Conservation (phyloP, 306 rosid genomes). For the Castanea mollissima region DNA sequence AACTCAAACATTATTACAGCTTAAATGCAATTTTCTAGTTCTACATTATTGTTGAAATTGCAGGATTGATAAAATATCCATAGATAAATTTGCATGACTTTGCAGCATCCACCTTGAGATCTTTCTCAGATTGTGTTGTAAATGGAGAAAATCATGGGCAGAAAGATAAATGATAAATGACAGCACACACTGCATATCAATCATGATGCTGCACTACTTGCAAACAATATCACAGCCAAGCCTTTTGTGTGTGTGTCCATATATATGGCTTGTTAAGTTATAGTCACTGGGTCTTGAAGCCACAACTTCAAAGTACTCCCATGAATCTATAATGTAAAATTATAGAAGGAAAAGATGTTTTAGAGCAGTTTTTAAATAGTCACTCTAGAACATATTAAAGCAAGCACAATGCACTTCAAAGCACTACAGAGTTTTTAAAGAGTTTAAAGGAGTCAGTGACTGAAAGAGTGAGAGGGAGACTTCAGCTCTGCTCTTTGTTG, state of each 20-base stretch:
- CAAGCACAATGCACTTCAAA: background rate
- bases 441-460: too few relatives aligned
- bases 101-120: background rate
- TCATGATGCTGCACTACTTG: background rate
- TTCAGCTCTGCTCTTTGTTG: background rate
- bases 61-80: background rate
- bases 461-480: background rate
- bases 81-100: background rate
- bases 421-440: background rate
- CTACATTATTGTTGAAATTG: background rate
- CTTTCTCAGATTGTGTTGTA: background rate
- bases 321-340: too few relatives aligned
- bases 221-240: background rate
- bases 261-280: too few relatives aligned
- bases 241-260: background rate
- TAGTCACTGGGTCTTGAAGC: too few relatives aligned
- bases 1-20: background rate
- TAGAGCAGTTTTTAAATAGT: background rate
- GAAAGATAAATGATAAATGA: background rate
- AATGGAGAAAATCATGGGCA: background rate
- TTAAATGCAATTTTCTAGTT: background rate
- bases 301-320: too few relatives aligned
- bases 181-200: background rate
- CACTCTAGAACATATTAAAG: background rate
- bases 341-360: too few relatives aligned